These are phyloP conservation scores for Guillardia theta DNA, from an alignment of 78 protist species.

Conservation along the genomic window DNA sequence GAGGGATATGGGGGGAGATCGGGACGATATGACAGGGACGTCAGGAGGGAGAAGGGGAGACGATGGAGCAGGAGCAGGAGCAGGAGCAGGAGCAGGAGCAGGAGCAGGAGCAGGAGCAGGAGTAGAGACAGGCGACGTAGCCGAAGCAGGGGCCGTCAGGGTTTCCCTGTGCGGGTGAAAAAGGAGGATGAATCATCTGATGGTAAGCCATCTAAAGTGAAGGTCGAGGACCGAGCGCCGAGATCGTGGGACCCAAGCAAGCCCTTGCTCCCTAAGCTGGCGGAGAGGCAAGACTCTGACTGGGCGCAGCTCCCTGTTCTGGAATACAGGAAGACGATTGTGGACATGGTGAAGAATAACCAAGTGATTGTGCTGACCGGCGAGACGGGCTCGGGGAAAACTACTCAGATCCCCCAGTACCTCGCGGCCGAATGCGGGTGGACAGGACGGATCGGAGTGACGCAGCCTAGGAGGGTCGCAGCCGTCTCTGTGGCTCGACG, in stretches of 20 bases:
- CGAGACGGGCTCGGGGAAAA: constrained; percentile 67
- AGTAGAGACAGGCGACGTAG: neutral
- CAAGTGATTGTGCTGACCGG: constrained; percentile 48
- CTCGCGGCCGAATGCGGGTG: neutral
- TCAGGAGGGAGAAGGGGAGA: too few relatives aligned
- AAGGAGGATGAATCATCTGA: too few relatives aligned
- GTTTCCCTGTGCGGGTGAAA: neutral
- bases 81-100: neutral
- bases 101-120: neutral
- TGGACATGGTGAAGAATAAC: neutral
- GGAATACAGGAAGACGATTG: neutral
- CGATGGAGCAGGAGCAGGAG: too few relatives aligned
- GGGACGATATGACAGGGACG: too few relatives aligned
- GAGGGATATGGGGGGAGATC: too few relatives aligned
- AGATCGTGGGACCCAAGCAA: neutral
- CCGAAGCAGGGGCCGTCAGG: neutral
- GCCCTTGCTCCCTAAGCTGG: neutral
- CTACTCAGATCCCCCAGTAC: constrained; percentile 61
- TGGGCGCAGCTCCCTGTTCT: constrained; percentile 16
- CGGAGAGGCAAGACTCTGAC: neutral
- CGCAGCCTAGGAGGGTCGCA: constrained; percentile 54
- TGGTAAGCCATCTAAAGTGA: neutral
- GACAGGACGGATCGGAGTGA: neutral
- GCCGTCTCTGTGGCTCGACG: constrained; percentile 54
- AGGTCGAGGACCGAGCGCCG: neutral